A percentile compares a stretch with the other conserved stretches of the same genome.
These are phyloP conservation scores for Agrocybe praecox DNA, from an alignment of 768 basidiomycete genomes.

Conservation along the genomic window DNA sequence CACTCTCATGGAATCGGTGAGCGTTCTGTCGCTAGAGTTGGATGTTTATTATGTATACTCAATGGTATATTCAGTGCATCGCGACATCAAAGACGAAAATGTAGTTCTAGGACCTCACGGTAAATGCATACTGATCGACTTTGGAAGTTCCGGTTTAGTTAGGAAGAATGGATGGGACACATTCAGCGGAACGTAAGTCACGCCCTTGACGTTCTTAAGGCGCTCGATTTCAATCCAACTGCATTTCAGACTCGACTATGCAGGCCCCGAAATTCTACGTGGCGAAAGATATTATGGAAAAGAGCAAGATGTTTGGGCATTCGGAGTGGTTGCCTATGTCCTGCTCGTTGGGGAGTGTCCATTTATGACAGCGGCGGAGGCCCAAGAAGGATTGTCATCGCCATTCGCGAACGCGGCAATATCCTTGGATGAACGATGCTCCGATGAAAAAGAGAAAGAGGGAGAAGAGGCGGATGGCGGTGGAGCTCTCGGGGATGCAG, in stretches of 20 bases:
- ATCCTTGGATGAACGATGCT: conserved; percentile 78
- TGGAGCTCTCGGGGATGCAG: conserved; percentile 82
- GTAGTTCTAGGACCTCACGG: conserved; percentile 82
- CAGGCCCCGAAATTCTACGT: conserved; percentile 93
- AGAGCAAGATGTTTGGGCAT: conserved; percentile 98
- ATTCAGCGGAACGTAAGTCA: conserved; percentile 88
- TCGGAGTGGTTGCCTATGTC: conserved; percentile 96
- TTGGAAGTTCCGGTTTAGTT: conserved; percentile 89
- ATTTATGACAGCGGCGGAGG: conserved; percentile 88
- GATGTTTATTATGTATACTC: conserved; percentile 1
- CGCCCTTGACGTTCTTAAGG: conserved; percentile 3
- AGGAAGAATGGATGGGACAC: conserved; percentile 88
- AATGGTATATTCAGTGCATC: conserved; percentile 64
- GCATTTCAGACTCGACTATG: conserved; percentile 78
- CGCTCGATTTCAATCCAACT: conserved; percentile 3
- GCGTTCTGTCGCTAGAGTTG: conserved; percentile 21
- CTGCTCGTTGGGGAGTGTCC: conserved; percentile 92
- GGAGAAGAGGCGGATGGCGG: conserved; percentile 85
- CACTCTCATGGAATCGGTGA: conserved; percentile 90
- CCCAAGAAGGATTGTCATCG: conserved; percentile 79
- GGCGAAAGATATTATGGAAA: conserved; percentile 95
- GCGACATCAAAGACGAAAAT: conserved; percentile 98
- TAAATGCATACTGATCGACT: conserved; percentile 92
- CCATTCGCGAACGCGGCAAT: conserved; percentile 79
- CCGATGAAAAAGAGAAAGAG: conserved; percentile 68